These are phyloP conservation scores for Penicillium sp. DNA, from an alignment of 2,329 filamentous ascomycete species.

Conservation along the genomic window DNA sequence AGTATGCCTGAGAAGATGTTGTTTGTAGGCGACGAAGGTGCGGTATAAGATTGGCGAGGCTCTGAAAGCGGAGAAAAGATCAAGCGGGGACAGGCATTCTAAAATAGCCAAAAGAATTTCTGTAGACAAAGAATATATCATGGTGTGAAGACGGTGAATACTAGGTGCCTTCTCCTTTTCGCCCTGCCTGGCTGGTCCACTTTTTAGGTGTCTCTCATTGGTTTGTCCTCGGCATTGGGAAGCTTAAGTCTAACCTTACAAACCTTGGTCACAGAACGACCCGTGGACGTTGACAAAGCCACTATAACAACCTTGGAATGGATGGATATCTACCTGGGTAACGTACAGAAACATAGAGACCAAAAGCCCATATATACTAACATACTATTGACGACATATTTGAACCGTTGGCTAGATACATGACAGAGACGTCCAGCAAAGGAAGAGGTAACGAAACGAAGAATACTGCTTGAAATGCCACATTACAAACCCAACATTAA, in stretches of 20 bases:
- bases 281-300: background rate
- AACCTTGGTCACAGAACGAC: background rate
- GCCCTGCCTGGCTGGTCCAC: background rate
- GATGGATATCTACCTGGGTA: too few relatives aligned
- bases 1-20: background rate
- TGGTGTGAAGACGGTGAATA: background rate
- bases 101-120: background rate
- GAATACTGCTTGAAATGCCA: background rate
- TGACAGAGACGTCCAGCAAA: constrained; percentile 6
- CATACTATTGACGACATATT: constrained; percentile 8
- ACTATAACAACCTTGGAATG: too few relatives aligned
- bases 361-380: constrained; percentile 12
- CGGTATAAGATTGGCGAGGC: background rate
- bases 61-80: background rate
- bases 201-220: background rate
- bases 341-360: background rate
- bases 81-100: background rate
- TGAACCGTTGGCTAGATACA: constrained; percentile 13
- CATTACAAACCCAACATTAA: background rate
- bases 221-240: background rate
- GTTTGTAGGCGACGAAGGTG: background rate
- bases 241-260: background rate
- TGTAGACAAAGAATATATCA: background rate
- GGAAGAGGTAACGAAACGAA: background rate
- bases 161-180: background rate